A percentile compares a stretch with the other conserved stretches of the same genome.
These are phyloP conservation scores for Globisporangium paddicum DNA, from an alignment of 352 stramenopile species.

Conservation along the genomic window DNA sequence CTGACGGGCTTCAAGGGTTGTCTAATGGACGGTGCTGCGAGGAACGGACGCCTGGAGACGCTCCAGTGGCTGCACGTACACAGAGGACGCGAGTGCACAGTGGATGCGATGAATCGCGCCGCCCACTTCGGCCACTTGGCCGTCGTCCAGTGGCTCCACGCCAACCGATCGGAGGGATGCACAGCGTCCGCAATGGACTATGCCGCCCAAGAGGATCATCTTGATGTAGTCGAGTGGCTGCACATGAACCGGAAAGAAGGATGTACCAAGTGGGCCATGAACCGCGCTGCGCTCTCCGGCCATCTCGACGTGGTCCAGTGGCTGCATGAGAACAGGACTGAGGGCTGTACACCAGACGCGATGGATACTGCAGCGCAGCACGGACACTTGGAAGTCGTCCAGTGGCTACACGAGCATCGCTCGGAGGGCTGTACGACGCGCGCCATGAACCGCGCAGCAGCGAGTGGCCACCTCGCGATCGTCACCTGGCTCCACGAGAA, in stretches of 20 bases:
- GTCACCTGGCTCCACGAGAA: slow-evolving; percentile 7
- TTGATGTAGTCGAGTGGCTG: slow-evolving; percentile 1
- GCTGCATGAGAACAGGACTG: slow-evolving; percentile 7
- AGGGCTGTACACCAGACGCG: slow-evolving; percentile 1
- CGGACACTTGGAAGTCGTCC: not conserved
- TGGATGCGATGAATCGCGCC: slow-evolving; percentile 8
- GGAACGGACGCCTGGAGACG: not conserved
- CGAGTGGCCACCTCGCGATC: not conserved
- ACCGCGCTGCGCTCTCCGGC: not conserved
- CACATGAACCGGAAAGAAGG: slow-evolving; percentile 5
- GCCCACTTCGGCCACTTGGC: slow-evolving; percentile 6
- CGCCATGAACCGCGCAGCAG: slow-evolving; percentile 2
- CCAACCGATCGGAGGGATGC: not conserved
- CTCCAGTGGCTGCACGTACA: slow-evolving; percentile 8
- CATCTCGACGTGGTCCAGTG: slow-evolving; percentile 4
- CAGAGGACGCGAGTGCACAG: not conserved
- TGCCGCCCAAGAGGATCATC: not conserved
- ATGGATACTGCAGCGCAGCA: not conserved
- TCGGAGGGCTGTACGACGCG: not conserved
- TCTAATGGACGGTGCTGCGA: slow-evolving; percentile 4
- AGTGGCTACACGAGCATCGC: not conserved
- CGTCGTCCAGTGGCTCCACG: slow-evolving; percentile 3
- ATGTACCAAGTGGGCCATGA: slow-evolving; percentile 9
- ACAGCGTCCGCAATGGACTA: slow-evolving; percentile 4
- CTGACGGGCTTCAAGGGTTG: not conserved